Percentiles rank a stretch among this genome's conserved stretches.
Conservation (phyloP, 129 eudicot species). For the Erigeron canadensis region DNA sequence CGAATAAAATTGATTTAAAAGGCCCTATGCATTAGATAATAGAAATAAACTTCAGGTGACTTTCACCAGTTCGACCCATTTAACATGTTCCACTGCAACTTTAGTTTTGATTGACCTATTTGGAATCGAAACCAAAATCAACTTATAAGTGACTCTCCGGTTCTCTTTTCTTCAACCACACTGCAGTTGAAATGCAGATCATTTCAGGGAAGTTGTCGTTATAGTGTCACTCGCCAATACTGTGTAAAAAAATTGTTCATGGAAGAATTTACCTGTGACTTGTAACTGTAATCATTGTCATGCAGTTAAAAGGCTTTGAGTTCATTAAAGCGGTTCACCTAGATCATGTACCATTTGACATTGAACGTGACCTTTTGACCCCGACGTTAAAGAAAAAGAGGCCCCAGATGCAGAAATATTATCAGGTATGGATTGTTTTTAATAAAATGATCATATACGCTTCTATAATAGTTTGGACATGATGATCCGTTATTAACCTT, state of each 20-base stretch:
- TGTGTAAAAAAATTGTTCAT: neutral
- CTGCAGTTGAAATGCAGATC: neutral
- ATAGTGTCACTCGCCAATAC: too few relatives aligned
- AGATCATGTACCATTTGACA: conserved; percentile 83
- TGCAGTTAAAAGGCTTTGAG: conserved; percentile 90
- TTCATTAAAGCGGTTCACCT: conserved; percentile 68
- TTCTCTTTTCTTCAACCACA: neutral
- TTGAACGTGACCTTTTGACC: conserved; percentile 86
- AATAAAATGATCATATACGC: neutral
- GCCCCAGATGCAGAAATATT: conserved; percentile 78
- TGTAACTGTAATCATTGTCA: conserved; percentile 2
- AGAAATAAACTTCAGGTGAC: neutral
- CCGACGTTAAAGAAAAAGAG: conserved; percentile 86
- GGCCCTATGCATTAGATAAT: neutral
- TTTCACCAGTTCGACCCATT: neutral
- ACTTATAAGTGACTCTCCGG: neutral
- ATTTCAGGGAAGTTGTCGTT: neutral
- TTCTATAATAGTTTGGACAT: neutral
- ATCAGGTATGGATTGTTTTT: conserved; percentile 47
- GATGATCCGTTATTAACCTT: neutral
- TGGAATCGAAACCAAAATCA: neutral
- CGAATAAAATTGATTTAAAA: neutral
- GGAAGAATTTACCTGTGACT: neutral
- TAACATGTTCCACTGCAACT: too few relatives aligned
- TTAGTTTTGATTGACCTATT: neutral